A percentile compares a stretch with the other conserved stretches of the same genome.
These are phyloP conservation scores for Talaromyces marneffei DNA, from an alignment of 2,329 filamentous ascomycete genomes.

Conservation along the genomic window DNA sequence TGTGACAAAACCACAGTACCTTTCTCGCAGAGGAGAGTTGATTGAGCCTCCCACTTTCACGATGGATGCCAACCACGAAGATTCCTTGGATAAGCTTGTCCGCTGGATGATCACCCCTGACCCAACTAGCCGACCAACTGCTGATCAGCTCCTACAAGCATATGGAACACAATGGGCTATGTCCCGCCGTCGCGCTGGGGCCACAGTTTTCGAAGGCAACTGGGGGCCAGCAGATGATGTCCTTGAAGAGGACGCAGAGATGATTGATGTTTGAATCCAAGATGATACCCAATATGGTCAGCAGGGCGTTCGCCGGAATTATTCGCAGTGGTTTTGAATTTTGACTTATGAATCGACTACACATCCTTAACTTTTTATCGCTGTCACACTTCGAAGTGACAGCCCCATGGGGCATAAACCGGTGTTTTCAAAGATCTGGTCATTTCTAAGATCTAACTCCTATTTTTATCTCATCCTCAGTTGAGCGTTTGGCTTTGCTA, in stretches of 20 bases:
- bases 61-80: slow-evolving; percentile 64
- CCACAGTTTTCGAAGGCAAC: slow-evolving; percentile 93
- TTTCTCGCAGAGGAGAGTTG: slow-evolving; percentile 51
- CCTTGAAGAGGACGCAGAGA: slow-evolving; percentile 54
- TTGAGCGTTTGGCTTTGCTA: slow-evolving; percentile 7
- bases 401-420: background rate
- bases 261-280: slow-evolving; percentile 53
- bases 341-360: slow-evolving; percentile 20
- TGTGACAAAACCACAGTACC: slow-evolving; percentile 22
- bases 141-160: slow-evolving; percentile 65
- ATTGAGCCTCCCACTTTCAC: slow-evolving; percentile 78
- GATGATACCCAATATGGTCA: slow-evolving; percentile 7
- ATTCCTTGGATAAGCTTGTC: slow-evolving; percentile 78
- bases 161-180: slow-evolving; percentile 77
- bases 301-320: slow-evolving; percentile 13
- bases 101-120: slow-evolving; percentile 80
- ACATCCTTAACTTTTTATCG: background rate
- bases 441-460: slow-evolving; percentile 1
- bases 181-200: slow-evolving; percentile 69
- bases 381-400: background rate
- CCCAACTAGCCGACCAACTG: slow-evolving; percentile 65
- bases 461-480: background rate
- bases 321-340: slow-evolving; percentile 3
- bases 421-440: background rate
- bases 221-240: slow-evolving; percentile 76